Evolutionary conservation across 495 filamentous ascomycete genomes (phyloP).

Genomic region (Aspergillus conjunctus): DNA sequence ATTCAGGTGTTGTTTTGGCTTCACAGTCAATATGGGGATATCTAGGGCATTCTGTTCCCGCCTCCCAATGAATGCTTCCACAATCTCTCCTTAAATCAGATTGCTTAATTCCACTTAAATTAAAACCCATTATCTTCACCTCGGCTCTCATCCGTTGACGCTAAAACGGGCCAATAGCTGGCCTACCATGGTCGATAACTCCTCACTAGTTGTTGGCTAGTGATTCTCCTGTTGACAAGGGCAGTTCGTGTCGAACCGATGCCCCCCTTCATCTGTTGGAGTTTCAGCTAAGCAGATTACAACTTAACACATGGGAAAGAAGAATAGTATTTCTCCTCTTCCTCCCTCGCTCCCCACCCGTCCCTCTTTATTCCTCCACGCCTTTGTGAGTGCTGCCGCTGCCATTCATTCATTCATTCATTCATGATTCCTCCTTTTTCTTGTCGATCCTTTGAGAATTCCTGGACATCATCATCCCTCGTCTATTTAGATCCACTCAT

Average conservation of each 20-base stretch:
- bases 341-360: not conserved
- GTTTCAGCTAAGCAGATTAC: not conserved
- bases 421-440: not conserved
- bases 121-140: not conserved
- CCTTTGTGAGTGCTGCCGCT: not conserved
- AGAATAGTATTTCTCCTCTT: not conserved
- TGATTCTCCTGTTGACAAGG: not conserved
- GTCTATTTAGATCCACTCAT: conserved; percentile 6
- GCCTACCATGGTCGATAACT: conserved; percentile 5
- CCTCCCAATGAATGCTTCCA: no score
- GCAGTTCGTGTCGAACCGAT: not conserved
- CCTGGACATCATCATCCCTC: not conserved
- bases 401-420: not conserved
- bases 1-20: no score
- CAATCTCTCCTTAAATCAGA: not conserved
- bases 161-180: conserved; percentile 12
- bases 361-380: not conserved
- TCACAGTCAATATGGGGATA: no score
- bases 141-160: not conserved
- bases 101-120: not conserved
- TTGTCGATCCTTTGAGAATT: conserved; percentile 3
- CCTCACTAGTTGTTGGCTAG: conserved; percentile 13
- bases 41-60: no score
- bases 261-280: not conserved
- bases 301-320: no score